These are phyloP conservation scores for Epichloe uncinata DNA, from an alignment of 2,329 filamentous ascomycete genomes.

Conservation along the genomic window DNA sequence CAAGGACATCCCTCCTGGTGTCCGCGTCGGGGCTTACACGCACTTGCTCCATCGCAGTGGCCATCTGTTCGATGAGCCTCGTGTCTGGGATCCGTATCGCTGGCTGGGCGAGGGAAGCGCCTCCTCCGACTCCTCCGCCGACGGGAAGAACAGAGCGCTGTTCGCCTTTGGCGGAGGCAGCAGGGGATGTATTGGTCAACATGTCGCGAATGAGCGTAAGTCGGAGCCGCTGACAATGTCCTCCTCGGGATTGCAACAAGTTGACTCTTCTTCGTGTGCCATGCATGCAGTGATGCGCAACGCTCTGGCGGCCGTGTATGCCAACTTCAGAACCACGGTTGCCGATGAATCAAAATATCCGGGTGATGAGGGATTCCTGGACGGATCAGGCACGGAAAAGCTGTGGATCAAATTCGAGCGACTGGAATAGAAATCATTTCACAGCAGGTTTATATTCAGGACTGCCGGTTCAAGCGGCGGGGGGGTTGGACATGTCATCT, in stretches of 20 bases:
- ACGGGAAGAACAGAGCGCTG: neutral
- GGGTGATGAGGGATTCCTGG: neutral
- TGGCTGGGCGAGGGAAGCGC: neutral
- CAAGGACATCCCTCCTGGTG: neutral
- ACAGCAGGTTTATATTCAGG: no score
- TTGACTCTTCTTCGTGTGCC: neutral
- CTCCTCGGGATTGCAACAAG: neutral
- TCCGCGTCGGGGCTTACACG: neutral
- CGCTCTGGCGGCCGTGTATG: neutral
- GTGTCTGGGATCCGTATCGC: neutral
- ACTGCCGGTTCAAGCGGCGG: no score
- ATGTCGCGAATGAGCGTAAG: neutral
- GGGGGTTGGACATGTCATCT: no score
- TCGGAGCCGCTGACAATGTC: neutral
- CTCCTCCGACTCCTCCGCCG: neutral
- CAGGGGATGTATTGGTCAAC: neutral
- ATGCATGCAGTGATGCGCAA: neutral
- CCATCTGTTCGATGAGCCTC: neutral
- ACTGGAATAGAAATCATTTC: neutral
- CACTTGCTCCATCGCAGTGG: neutral
- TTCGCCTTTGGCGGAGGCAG: neutral
- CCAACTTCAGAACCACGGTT: neutral
- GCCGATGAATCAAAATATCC: neutral
- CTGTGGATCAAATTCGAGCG: neutral
- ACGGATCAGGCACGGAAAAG: neutral